Conservation (phyloP, 2,329 filamentous ascomycete genomes). For the Hymenoscyphus repandus region DNA sequence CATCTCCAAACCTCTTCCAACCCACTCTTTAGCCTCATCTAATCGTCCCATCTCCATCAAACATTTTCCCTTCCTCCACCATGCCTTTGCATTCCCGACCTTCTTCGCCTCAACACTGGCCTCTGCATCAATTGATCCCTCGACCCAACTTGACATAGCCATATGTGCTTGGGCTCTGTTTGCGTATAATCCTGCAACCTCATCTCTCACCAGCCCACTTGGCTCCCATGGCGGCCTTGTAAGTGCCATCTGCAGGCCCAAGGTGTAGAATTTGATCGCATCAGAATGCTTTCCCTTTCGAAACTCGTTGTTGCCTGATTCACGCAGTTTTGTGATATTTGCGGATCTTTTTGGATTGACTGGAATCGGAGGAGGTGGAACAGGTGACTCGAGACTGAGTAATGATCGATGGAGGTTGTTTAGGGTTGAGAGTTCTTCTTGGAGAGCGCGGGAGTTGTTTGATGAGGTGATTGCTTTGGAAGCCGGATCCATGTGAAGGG, state of each 20-base stretch:
- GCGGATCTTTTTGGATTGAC: constrained; percentile 89
- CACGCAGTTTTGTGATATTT: constrained; percentile 84
- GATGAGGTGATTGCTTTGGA: constrained; percentile 65
- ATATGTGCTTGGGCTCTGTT: constrained; percentile 91
- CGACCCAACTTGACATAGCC: constrained; percentile 74
- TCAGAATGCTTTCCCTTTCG: constrained; percentile 71
- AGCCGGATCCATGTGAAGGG: constrained; percentile 73
- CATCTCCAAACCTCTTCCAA: constrained; percentile 72
- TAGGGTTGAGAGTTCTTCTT: constrained; percentile 63
- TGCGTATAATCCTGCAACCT: constrained; percentile 71
- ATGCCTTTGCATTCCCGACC: constrained; percentile 85
- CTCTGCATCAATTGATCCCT: constrained; percentile 83
- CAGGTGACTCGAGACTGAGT: constrained; percentile 56
- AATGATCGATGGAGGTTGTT: constrained; percentile 76
- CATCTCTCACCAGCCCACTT: constrained; percentile 74
- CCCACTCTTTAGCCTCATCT: constrained; percentile 76
- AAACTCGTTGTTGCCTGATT: constrained; percentile 77
- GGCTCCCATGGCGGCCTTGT: constrained; percentile 85
- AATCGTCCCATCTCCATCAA: constrained; percentile 85
- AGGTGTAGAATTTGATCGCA: constrained; percentile 73
- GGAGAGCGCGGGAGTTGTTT: constrained; percentile 45
- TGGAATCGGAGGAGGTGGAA: constrained; percentile 80
- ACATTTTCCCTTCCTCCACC: constrained; percentile 84
- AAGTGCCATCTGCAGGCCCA: constrained; percentile 87
- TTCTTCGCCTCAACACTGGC: constrained; percentile 82